A percentile compares a stretch with the other conserved stretches of the same genome.
These are phyloP conservation scores for Dictyostelium capitatum DNA, from an alignment of 78 protist species.

Conservation along the genomic window DNA sequence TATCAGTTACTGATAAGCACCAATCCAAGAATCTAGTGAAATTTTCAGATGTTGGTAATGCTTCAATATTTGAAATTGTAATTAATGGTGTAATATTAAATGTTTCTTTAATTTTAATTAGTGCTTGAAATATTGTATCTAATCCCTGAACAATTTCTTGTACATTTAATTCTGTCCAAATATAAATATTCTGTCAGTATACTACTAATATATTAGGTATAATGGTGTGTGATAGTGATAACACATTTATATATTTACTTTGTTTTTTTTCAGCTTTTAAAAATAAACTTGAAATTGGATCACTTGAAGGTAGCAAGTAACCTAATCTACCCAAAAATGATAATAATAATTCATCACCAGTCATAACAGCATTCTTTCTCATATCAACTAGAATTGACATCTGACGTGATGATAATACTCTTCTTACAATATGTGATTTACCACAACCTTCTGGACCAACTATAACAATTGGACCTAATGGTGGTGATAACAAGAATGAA, in stretches of 20 bases:
- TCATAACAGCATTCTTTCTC: conserved; percentile 75
- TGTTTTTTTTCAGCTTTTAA: conserved; percentile 74
- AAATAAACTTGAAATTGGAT: conserved; percentile 57
- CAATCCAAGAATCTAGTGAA: conserved; percentile 77
- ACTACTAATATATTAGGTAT: background rate
- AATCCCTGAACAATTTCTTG: conserved; percentile 75
- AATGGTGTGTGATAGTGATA: too few relatives aligned
- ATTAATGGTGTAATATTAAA: conserved; percentile 63
- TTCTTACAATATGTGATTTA: conserved; percentile 63
- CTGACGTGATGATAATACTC: conserved; percentile 28
- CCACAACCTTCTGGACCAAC: conserved; percentile 82
- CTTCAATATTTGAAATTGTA: conserved; percentile 66
- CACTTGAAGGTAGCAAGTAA: conserved; percentile 66
- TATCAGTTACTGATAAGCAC: conserved; percentile 73
- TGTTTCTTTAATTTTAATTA: conserved; percentile 52
- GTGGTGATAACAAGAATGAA: conserved; percentile 40
- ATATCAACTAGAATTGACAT: conserved; percentile 71
- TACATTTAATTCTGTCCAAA: conserved; percentile 44
- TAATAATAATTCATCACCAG: conserved; percentile 68
- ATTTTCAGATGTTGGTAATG: conserved; percentile 74
- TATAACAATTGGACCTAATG: conserved; percentile 54
- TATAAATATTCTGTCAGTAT: background rate
- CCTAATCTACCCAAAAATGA: conserved; percentile 57
- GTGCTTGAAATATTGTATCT: conserved; percentile 61
- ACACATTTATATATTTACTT: conserved; percentile 10